phyloP scores from a whole-genome alignment of 352 stramenopile species.

The Globisporangium carolinianum region DNA sequence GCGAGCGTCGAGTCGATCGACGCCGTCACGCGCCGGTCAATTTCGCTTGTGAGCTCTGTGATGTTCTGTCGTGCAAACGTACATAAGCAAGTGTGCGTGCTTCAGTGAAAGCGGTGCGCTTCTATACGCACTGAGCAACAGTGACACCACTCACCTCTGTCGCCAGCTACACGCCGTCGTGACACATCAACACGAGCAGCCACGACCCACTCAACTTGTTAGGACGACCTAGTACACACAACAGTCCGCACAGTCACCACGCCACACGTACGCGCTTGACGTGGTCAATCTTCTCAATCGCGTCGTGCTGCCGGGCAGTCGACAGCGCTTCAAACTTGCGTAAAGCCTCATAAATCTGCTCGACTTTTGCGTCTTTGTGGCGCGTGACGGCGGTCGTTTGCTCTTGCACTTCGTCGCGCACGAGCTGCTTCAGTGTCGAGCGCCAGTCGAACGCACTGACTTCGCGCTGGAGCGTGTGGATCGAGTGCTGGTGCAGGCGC shows the following conservation, averaged over 20 bases:
- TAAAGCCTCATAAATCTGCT: constrained; percentile 35
- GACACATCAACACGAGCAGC: background rate
- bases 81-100: background rate
- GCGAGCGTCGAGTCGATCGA: constrained; percentile 49
- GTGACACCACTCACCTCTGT: constrained; percentile 13
- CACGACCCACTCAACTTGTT: background rate
- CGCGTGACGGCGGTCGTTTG: constrained; percentile 38
- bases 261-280: constrained; percentile 28
- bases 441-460: constrained; percentile 68
- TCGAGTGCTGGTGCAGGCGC: constrained; percentile 68
- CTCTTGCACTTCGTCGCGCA: constrained; percentile 51
- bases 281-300: constrained; percentile 40
- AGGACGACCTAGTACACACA: background rate
- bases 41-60: constrained; percentile 37
- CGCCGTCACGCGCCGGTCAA: constrained; percentile 38
- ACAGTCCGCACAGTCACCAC: no score
- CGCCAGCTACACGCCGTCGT: constrained; percentile 18
- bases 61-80: constrained; percentile 25
- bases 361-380: constrained; percentile 42
- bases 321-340: constrained; percentile 36
- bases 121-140: background rate
- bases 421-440: constrained; percentile 37
- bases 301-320: constrained; percentile 33
- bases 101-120: background rate
- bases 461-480: constrained; percentile 56